Conservation (phyloP, 345 rosid genomes). For the Eucalyptus marginata region DNA sequence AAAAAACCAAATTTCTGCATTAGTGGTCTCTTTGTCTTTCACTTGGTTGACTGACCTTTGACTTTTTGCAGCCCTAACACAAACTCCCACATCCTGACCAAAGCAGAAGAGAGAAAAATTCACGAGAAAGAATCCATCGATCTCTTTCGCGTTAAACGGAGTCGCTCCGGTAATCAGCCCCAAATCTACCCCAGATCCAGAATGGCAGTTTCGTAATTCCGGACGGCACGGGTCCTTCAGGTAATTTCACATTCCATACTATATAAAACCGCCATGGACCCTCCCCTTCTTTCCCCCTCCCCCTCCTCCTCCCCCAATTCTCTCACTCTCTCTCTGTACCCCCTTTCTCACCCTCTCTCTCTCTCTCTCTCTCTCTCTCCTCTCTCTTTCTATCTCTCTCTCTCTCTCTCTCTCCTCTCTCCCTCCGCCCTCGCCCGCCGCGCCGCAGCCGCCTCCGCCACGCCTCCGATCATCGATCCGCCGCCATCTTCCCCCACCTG, state of each 20-base stretch:
- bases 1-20: not conserved
- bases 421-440: not conserved
- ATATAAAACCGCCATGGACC: not conserved
- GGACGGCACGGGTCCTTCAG: not conserved
- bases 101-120: not conserved
- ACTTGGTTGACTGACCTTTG: not conserved
- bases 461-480: not conserved
- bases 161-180: not conserved
- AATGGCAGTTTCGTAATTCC: not conserved
- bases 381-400: not conserved
- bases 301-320: not conserved
- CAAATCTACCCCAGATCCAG: not conserved
- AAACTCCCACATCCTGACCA: not conserved
- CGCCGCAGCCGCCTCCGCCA: not conserved
- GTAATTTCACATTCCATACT: not conserved
- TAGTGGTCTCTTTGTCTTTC: not conserved
- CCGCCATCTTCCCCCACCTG: not conserved
- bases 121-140: not conserved
- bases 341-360: not conserved
- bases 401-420: not conserved
- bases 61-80: not conserved
- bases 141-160: not conserved
- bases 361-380: not conserved
- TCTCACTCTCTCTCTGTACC: not conserved
- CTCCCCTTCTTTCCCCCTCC: not conserved